phyloP scores from a whole-genome alignment of 352 stramenopile species.

The Peronospora destructor region DNA sequence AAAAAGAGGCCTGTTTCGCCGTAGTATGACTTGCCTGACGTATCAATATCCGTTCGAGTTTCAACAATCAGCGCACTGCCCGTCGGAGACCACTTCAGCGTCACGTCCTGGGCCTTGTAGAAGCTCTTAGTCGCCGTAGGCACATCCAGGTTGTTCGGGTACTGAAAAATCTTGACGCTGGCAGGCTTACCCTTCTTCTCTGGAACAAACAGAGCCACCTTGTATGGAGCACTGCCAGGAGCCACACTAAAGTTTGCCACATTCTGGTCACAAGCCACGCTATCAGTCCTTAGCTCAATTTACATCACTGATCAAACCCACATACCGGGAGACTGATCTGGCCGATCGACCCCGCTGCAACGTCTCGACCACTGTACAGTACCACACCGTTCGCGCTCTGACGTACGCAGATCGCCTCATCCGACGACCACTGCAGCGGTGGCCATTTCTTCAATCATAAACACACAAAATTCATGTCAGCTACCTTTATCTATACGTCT shows the following conservation, averaged over 20 bases:
- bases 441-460: conserved; percentile 67
- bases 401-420: conserved; percentile 81
- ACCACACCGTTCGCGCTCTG: conserved; percentile 71
- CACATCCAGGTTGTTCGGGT: conserved; percentile 50
- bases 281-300: conserved; percentile 1
- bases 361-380: conserved; percentile 67
- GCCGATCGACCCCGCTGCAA: conserved; percentile 49
- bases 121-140: conserved; percentile 82
- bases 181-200: conserved; percentile 88
- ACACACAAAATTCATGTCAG: conserved; percentile 5
- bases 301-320: not conserved
- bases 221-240: conserved; percentile 68
- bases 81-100: conserved; percentile 86
- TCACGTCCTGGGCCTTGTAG: conserved; percentile 88
- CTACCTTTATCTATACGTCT: too few relatives aligned
- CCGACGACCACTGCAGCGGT: conserved; percentile 85
- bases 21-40: conserved; percentile 95
- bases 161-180: conserved; percentile 81
- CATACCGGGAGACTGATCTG: conserved; percentile 68
- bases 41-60: conserved; percentile 89
- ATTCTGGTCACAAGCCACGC: conserved; percentile 34
- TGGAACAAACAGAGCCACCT: conserved; percentile 80
- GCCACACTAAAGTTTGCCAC: conserved; percentile 81
- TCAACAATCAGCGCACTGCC: conserved; percentile 84
- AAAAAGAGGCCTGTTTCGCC: conserved; percentile 95